Evolutionary conservation across 257 asterid species (phyloP), one percentile per base, ranked within the genome.

Genomic region (Perilla frutescens): DNA sequence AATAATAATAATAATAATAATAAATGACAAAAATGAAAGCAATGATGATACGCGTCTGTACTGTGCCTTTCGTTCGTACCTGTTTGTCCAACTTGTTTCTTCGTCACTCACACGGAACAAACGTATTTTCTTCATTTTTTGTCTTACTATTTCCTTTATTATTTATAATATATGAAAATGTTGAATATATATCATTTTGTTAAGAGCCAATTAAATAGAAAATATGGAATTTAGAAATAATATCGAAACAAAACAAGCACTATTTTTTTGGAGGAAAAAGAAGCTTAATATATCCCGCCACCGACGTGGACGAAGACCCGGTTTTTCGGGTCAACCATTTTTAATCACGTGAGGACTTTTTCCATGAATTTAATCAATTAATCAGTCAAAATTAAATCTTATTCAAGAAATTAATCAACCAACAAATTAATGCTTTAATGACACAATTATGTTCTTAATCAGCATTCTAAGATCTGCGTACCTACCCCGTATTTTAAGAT

Each of bases 281-380:
- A 20, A 20, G 26, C 85, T 73, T 76, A 51, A 69, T 83, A 74
- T 81, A 62, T 83, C 72, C 76, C 56, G 77, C 58, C 12, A 43
- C 62, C 73, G 74, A 77, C 81, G 72, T 77, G 59, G 76, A 65
- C 62, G 77, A 77, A 68, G 90, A 82, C 89, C 89, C 79, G 13
- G 15, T 70, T 32, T 71, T 74, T 57, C 62, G 81, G 80, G 88
- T 87, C 88, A 83, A 78, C 85, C 78, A 85, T 84, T 55, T n/a
- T 20, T 37, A 67, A 44, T 70, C 71, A 44, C 58, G 55, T 67
- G 32, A 26, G n/a, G 0, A 37, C 4, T 13, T 60, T 66, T 54
- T 13, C 4, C 45, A 8, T 43, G 49, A 66, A 5, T 50, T n/a
- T 62, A 55, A 44, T 26, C 48, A 37, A 63, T 51, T 39, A 56